These are phyloP conservation scores for Termitomyces sp. DNA, from an alignment of 768 basidiomycete species.

Conservation along the genomic window DNA sequence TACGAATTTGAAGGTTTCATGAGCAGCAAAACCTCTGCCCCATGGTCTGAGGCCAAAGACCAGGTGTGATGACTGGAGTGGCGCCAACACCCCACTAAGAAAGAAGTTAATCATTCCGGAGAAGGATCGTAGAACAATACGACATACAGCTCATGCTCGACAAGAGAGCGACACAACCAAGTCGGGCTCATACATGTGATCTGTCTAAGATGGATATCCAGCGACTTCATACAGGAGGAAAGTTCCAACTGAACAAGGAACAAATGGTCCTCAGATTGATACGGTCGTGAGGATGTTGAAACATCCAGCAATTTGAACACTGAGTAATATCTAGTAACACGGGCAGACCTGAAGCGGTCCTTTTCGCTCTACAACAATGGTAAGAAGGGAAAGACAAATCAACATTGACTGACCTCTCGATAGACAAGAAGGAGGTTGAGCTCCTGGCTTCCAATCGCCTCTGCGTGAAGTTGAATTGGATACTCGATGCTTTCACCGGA, in stretches of 20 bases:
- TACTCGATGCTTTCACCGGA: constrained; percentile 51
- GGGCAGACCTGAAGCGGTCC: constrained; percentile 54
- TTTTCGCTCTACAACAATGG: constrained; percentile 38
- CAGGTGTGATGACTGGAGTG: constrained; percentile 46
- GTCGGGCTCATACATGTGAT: constrained; percentile 63
- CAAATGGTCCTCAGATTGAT: constrained; percentile 41
- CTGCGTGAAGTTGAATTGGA: constrained; percentile 53
- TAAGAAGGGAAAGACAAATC: background rate
- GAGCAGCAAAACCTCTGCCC: constrained; percentile 31
- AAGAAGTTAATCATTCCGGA: constrained; percentile 1
- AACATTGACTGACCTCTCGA: constrained; percentile 39
- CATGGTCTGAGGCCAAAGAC: constrained; percentile 40
- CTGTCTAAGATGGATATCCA: constrained; percentile 48
- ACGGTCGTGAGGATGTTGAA: constrained; percentile 49
- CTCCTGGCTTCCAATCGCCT: constrained; percentile 42
- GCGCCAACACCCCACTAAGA: constrained; percentile 38
- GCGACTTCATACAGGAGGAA: constrained; percentile 42
- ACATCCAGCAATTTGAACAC: constrained; percentile 59
- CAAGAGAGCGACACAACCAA: constrained; percentile 55
- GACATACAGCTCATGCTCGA: constrained; percentile 41
- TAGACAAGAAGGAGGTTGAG: constrained; percentile 65
- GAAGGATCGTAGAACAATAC: constrained; percentile 5
- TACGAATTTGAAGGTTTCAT: constrained; percentile 50
- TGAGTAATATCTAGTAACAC: constrained; percentile 52
- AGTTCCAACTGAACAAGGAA: constrained; percentile 57